Base-by-base conservation (phyloP, 2,329 filamentous ascomycete genomes). In the Neopestalotiopsis sp. region DNA sequence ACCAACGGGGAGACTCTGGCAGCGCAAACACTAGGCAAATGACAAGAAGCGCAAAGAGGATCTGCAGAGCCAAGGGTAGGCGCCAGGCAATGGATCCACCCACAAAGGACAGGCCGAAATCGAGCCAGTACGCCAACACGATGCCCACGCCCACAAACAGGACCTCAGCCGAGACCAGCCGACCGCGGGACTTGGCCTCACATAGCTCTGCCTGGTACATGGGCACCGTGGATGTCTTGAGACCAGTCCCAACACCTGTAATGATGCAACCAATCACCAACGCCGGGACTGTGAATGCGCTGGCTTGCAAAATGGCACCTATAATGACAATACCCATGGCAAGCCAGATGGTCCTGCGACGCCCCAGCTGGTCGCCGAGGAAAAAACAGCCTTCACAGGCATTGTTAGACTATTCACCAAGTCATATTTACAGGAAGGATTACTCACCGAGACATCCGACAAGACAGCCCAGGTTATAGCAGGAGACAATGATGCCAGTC, bases 201-300 rank as follows among this genome's bases (percentile, higher is more conserved):
- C 80, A 83, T 1, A 85, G 76, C 70, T 86, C 84, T 0, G 81
- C 78, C 69, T 85, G 84, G 67, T 84, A 82, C 78, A 73, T 79
- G 0, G 80, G 80, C 0, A 82, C 78, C 0, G 80, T 82, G 4
- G 76, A 77, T 0, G 78, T 80, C 53, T 80, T 62, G 40, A 67
- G 62, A 12, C 45, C 45, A 4, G 61, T 69, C 9, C 68, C 68
- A 28, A 69, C 59, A 2, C 68, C 68, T 20, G 59, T 61, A 13
- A 69, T 53, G 32, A 63, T 67, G 6, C 69, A 63, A 14, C 38
- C 66, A n/a, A 68, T 49, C 20, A 70, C 58, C 59, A 70, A 40
- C 17, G 67, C 67, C 14, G 67, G 45, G 17, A 67, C 62, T 13
- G 42, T 64, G 28, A 63, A 67, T 20, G 69, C 66, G n/a, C 42